Evolutionary conservation across 176 grass and related monocot genomes (phyloP).

Genomic region (Oryza nivara): DNA sequence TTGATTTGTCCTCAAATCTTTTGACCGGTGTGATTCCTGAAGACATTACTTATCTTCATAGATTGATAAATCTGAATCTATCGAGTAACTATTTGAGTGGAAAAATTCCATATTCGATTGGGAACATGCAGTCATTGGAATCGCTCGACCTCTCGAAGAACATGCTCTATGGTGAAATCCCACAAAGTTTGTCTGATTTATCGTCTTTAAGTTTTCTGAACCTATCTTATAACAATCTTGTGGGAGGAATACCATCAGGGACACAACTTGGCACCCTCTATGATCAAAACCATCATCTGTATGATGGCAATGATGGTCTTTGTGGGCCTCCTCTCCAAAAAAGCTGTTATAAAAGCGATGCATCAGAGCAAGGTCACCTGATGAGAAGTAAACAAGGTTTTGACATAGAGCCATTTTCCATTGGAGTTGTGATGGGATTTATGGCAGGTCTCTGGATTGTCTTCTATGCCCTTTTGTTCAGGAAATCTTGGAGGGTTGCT

Average conservation of each 20-base stretch:
- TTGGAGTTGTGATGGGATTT: neutral
- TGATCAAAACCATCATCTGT: neutral
- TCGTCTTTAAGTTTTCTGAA: neutral
- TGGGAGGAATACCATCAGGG: slow-evolving; percentile 36
- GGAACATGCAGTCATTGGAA: slow-evolving; percentile 28
- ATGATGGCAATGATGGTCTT: slow-evolving; percentile 35
- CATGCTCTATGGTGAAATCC: slow-evolving; percentile 28
- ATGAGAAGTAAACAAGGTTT: neutral
- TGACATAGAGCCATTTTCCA: neutral
- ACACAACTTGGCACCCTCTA: slow-evolving; percentile 23
- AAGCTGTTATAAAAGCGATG: neutral
- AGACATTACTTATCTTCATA: slow-evolving; percentile 25
- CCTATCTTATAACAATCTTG: slow-evolving; percentile 31
- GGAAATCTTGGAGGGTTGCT: slow-evolving; percentile 30
- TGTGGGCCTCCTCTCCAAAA: slow-evolving; percentile 29
- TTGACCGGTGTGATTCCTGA: neutral
- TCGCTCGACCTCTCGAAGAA: slow-evolving; percentile 47
- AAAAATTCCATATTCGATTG: slow-evolving; percentile 2
- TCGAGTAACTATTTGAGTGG: slow-evolving; percentile 25
- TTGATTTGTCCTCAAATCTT: slow-evolving; percentile 40
- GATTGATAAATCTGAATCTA: slow-evolving; percentile 21
- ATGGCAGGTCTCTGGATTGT: slow-evolving; percentile 34
- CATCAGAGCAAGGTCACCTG: neutral
- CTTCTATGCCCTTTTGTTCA: slow-evolving; percentile 24
- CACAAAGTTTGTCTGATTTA: neutral